A percentile compares a stretch with the other conserved stretches of the same genome.
phyloP scores from a whole-genome alignment of 2,329 filamentous ascomycete species.

The Podosphaera leucotricha region DNA sequence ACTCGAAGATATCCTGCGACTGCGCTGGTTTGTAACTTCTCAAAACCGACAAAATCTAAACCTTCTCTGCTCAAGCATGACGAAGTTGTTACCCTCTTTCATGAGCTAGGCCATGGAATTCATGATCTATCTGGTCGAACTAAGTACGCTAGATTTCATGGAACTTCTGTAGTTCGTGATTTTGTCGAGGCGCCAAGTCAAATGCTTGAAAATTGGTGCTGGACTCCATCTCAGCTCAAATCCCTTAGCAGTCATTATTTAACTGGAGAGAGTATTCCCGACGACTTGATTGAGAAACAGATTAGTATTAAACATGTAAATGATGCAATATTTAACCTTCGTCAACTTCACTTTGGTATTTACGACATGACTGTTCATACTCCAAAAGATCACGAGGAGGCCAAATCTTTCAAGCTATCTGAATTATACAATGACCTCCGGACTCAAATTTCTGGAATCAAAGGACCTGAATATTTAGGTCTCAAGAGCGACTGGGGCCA shows the following conservation, averaged over 20 bases:
- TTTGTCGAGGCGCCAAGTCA: constrained; percentile 51
- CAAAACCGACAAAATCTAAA: constrained; percentile 53
- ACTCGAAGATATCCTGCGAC: constrained; percentile 54
- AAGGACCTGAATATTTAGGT: constrained; percentile 45
- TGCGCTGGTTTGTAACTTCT: constrained; percentile 67
- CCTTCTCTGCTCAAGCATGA: constrained; percentile 62
- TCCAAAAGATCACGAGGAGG: constrained; percentile 41
- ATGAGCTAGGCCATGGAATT: constrained; percentile 50
- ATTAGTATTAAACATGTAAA: constrained; percentile 64
- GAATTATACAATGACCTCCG: constrained; percentile 50
- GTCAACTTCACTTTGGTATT: constrained; percentile 59
- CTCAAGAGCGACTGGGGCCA: constrained; percentile 38
- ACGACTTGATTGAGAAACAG: constrained; percentile 49
- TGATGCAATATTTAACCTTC: constrained; percentile 53
- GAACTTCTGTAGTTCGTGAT: constrained; percentile 40
- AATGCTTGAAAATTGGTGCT: constrained; percentile 59
- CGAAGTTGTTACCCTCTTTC: constrained; percentile 64
- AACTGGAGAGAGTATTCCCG: constrained; percentile 44
- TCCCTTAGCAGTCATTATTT: constrained; percentile 52
- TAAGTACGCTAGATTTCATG: constrained; percentile 41
- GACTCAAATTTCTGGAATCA: constrained; percentile 45
- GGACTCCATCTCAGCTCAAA: constrained; percentile 39
- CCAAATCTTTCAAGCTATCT: constrained; percentile 40
- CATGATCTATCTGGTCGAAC: constrained; percentile 42
- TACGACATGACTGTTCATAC: constrained; percentile 69